Evolutionary conservation across 2,329 filamentous ascomycete species (phyloP).

Genomic region (Ascomycota sp.): DNA sequence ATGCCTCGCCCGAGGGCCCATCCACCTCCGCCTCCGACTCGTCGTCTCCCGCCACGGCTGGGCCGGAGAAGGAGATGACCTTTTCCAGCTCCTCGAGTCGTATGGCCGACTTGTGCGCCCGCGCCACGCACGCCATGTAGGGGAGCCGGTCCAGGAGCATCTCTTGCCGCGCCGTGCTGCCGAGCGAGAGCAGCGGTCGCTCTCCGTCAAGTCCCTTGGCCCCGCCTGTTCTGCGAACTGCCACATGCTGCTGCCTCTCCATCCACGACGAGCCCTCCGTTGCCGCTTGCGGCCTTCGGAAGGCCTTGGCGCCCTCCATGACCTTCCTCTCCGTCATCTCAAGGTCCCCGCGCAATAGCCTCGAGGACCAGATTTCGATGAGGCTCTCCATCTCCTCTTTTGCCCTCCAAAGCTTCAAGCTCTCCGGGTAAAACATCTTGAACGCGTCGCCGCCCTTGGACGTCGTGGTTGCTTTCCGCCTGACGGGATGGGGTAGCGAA

Average conservation of each 20-base stretch:
- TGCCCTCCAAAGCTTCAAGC: slow-evolving; percentile 62
- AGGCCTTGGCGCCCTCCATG: slow-evolving; percentile 26
- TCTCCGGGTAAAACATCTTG: slow-evolving; percentile 85
- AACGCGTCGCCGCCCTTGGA: slow-evolving; percentile 38
- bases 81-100: slow-evolving; percentile 41
- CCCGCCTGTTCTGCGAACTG: slow-evolving; percentile 3
- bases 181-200: slow-evolving; percentile 32
- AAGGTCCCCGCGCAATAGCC: slow-evolving; percentile 34
- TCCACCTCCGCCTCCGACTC: slow-evolving; percentile 22
- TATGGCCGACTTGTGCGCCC: slow-evolving; percentile 16
- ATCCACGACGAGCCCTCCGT: slow-evolving; percentile 13
- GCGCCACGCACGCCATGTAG: slow-evolving; percentile 53
- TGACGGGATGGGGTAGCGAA: slow-evolving; percentile 69
- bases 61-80: slow-evolving; percentile 45
- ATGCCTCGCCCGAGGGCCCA: slow-evolving; percentile 23
- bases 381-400: slow-evolving; percentile 64
- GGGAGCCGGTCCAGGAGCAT: slow-evolving; percentile 72
- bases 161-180: slow-evolving; percentile 47
- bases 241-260: slow-evolving; percentile 12
- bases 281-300: slow-evolving; percentile 20
- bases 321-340: slow-evolving; percentile 15
- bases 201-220: slow-evolving; percentile 5
- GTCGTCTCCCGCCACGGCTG: slow-evolving; percentile 24
- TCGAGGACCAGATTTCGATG: slow-evolving; percentile 47
- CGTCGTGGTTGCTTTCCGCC: slow-evolving; percentile 31